Percentiles rank a stretch among this genome's conserved stretches.
phyloP scores from a whole-genome alignment of 169 alveolate species.

The Eimeria falciformis region DNA sequence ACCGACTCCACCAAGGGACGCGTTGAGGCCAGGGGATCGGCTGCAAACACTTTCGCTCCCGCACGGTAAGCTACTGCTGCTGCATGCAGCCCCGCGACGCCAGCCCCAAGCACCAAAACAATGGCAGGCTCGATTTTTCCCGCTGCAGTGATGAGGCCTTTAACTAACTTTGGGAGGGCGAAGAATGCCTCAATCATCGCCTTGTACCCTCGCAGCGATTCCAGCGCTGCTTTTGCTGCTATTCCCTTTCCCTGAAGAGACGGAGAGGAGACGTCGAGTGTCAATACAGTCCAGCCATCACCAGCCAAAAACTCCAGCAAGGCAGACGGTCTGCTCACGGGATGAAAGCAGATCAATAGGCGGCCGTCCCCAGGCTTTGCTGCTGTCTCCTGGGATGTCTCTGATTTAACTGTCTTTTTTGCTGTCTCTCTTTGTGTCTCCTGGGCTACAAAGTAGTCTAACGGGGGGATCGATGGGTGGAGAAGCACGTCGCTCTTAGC shows the following conservation, averaged over 20 bases:
- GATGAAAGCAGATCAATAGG: background rate
- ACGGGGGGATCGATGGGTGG: conserved; percentile 25
- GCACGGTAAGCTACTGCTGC: conserved; percentile 88
- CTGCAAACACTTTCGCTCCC: conserved; percentile 7
- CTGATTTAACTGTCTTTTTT: background rate
- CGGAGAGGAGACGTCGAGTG: background rate
- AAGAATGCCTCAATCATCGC: background rate
- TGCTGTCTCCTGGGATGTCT: background rate
- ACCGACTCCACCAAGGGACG: background rate
- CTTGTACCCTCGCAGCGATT: background rate
- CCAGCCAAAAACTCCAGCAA: background rate
- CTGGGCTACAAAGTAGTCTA: background rate
- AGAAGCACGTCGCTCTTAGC: background rate
- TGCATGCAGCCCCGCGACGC: conserved; percentile 95
- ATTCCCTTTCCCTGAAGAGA: background rate
- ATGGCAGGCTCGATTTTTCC: conserved; percentile 91
- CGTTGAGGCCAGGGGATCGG: background rate
- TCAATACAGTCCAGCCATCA: background rate
- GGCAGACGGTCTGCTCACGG: background rate
- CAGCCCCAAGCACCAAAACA: conserved; percentile 94
- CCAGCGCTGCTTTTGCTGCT: background rate
- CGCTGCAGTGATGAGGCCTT: conserved; percentile 37
- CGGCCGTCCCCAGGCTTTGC: background rate
- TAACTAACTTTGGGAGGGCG: conserved; percentile 1
- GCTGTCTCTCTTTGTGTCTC: too few species aligned